Base-by-base conservation (phyloP, 164 flowering plant species). In the Amborella trichopoda region DNA sequence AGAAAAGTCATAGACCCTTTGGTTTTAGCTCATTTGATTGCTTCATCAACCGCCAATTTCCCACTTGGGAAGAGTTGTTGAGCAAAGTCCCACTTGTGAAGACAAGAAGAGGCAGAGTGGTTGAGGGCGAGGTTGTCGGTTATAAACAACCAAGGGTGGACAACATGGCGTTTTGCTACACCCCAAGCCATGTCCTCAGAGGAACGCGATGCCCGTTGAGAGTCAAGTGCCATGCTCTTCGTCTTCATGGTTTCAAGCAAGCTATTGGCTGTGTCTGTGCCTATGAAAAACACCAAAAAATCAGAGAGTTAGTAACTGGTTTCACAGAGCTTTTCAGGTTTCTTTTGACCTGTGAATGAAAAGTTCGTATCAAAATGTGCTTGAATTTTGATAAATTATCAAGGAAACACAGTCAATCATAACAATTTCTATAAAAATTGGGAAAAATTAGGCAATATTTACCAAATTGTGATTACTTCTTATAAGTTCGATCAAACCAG, bases 201-300 rank as follows among this genome's bases (percentile, higher is more conserved):
- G 13, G 9, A 6, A 8, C 23, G 37, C 14, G 26, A 16, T 3
- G 21, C 69, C 9, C 37, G 27, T 44, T n/a, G 58, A 23, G 50
- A 61, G 36, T 65, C 77, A n/a, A n/a, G n/a, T n/a, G n/a, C n/a
- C n/a, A n/a, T n/a, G 32, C 49, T 50, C 14, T 68, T 75, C 30
- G 43, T 64, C 66, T 53, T 61, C 63, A 81, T 71, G 44, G 71
- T 81, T 60, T 74, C 82, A 23, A 81, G 44, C 48, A 88, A 41
- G 21, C 73, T 63, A 18, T 75, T 69, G 10, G 73, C 46, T 0
- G 89, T 80, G 26, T 84, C 96, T 4, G 84, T 78, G 14, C 96
- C 94, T 87, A 75, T 40, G 25, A 18, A 47, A 19, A 11, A 4
- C 26, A 26, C 9, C 13, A 13, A 30, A 6, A 30, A 6, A 30